Percentiles rank a stretch among this genome's conserved stretches.
These are phyloP conservation scores for Umbelopsis sp. DNA, from an alignment of 371 early-diverging fungal species.

Conservation along the genomic window DNA sequence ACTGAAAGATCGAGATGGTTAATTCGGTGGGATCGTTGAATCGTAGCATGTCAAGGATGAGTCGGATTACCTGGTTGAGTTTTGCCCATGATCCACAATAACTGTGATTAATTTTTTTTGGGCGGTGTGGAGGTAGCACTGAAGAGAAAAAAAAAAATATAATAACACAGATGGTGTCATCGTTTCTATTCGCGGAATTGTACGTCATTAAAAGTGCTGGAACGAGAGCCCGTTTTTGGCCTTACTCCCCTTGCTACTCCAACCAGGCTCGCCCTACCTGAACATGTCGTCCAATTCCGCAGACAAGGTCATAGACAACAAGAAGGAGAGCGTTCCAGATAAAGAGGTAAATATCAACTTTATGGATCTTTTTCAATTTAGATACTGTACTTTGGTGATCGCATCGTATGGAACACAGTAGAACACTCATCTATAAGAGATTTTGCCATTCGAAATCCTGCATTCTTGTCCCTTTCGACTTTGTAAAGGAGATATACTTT, in stretches of 20 bases:
- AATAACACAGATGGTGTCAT: slow-evolving; percentile 17
- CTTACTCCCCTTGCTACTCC: not conserved
- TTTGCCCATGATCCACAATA: not conserved
- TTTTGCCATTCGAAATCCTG: no score
- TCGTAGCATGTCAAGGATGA: not conserved
- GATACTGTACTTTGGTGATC: not conserved
- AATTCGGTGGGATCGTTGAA: not conserved
- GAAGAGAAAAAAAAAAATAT: not conserved
- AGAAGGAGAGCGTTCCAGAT: not conserved
- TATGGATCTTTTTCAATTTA: not conserved
- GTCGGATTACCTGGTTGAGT: not conserved
- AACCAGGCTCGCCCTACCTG: not conserved
- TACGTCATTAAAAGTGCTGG: not conserved
- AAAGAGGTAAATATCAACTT: not conserved
- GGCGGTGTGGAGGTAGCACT: not conserved
- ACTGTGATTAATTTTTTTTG: not conserved
- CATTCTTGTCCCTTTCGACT: no score
- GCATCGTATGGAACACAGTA: not conserved
- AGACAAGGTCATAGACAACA: slow-evolving; percentile 11
- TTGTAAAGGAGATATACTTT: no score
- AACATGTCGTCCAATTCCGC: slow-evolving; percentile 1
- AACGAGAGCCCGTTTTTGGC: not conserved
- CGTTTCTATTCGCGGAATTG: not conserved
- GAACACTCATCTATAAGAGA: not conserved
- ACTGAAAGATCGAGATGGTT: not conserved